Evolutionary conservation across 1,139 yeast genomes (phyloP), one percentile per base, ranked within the genome.

Genomic region (Suhomyces yuchorum): DNA sequence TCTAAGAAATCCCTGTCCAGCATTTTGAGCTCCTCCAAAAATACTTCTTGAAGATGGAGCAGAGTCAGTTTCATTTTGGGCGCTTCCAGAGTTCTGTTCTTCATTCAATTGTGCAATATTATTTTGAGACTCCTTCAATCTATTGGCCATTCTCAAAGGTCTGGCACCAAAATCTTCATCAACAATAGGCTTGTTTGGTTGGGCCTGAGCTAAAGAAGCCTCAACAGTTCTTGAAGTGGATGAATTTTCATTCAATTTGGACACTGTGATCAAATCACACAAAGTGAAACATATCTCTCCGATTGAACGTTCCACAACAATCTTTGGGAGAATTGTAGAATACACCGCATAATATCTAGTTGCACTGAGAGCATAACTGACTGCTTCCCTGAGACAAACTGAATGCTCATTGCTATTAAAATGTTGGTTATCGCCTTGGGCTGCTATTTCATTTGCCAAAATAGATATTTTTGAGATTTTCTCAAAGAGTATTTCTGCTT

Each of bases 311-410:
- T 90, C 89, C 35, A 92, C 75, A 8, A 91, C 78, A 32, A 87
- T 72, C 48, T 78, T 78, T 1, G 98, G 97, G 46, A 90, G 69
- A 12, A 88, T 61, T 8, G 78, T 78, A 5, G 80, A 73, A 52
- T 87, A 84, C 6, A 83, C 70, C 1, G 89, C 83, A 64, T 75
- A 88, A 62, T 90, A 90, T 59, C 97, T 78, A 0, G 96, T 80
- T 0, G 93, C 80, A 4, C 96, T 84, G 43, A 92, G 81, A 1
- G 86, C 79, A 67, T 87, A 91, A 24, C 91, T 83, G 12, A 88
- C 80, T 0, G 96, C 78, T 43, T 87, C 87, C 49, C 89, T 80
- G 14, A 86, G 75, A 40, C 82, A 65, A 4, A 65, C 54, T 1
- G 75, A 54, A 58, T 68, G 51, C 59, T 70, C 67, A 63, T 70